These are phyloP conservation scores for Calonectria naviculata DNA, from an alignment of 2,329 filamentous ascomycete genomes.

Conservation along the genomic window DNA sequence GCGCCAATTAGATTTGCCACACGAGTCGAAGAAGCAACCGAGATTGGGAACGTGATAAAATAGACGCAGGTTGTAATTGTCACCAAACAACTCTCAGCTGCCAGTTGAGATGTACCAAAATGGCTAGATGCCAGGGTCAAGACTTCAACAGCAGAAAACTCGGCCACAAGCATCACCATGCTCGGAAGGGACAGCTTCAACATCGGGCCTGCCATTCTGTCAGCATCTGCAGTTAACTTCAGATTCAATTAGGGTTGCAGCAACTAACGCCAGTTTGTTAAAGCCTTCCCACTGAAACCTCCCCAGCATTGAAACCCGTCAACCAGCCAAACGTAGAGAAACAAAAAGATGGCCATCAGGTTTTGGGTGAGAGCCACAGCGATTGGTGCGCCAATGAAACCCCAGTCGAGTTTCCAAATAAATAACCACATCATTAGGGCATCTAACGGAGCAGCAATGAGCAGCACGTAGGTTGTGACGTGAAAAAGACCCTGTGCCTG, in stretches of 20 bases:
- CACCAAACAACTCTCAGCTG: constrained; percentile 87
- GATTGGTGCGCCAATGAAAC: constrained; percentile 84
- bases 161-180: constrained; percentile 92
- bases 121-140: constrained; percentile 83
- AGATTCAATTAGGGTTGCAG: background rate
- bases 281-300: constrained; percentile 76
- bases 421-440: constrained; percentile 81
- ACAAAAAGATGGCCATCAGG: constrained; percentile 79
- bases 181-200: constrained; percentile 88
- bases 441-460: constrained; percentile 82
- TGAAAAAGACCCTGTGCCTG: constrained; percentile 86
- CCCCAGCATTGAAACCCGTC: constrained; percentile 85
- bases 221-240: background rate
- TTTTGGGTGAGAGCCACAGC: constrained; percentile 83
- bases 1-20: constrained; percentile 94
- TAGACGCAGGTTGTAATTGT: constrained; percentile 84
- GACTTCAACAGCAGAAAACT: constrained; percentile 93
- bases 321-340: constrained; percentile 80
- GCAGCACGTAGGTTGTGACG: constrained; percentile 80
- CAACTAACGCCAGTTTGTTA: constrained; percentile 76
- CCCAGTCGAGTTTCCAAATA: constrained; percentile 76
- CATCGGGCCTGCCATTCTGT: constrained; percentile 61
- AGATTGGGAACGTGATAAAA: constrained; percentile 91
- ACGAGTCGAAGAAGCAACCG: constrained; percentile 87
- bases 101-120: constrained; percentile 82